phyloP scores from a whole-genome alignment of 257 asterid genomes.

The Jaltomata sinuosa region DNA sequence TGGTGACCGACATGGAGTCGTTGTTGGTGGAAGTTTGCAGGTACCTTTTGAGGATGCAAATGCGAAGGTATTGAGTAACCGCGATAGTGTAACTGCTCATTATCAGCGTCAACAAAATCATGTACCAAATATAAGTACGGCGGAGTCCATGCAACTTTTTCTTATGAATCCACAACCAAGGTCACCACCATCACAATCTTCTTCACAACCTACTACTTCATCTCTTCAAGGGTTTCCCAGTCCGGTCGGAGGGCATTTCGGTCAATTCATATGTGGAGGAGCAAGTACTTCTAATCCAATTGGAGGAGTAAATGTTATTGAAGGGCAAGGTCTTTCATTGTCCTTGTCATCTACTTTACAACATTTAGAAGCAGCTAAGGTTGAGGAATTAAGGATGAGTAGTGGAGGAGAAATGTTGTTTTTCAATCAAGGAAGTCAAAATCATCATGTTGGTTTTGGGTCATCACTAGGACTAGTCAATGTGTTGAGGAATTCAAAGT shows the following conservation, averaged over 20 bases:
- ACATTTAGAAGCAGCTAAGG: slow-evolving; percentile 60
- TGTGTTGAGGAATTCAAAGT: slow-evolving; percentile 52
- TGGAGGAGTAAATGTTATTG: slow-evolving; percentile 28
- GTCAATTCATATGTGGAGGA: slow-evolving; percentile 49
- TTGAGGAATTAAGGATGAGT: slow-evolving; percentile 55
- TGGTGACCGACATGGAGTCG: slow-evolving; percentile 36
- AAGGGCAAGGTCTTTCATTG: slow-evolving; percentile 77
- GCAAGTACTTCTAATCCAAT: slow-evolving; percentile 23
- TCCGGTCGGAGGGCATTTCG: slow-evolving; percentile 22
- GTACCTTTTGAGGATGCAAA: slow-evolving; percentile 26
- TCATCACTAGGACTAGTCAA: slow-evolving; percentile 43
- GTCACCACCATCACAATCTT: slow-evolving; percentile 58
- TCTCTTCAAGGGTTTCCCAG: slow-evolving; percentile 34
- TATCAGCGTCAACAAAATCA: slow-evolving; percentile 12
- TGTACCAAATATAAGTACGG: slow-evolving; percentile 36
- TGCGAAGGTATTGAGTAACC: background rate
- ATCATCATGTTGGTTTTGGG: slow-evolving; percentile 33
- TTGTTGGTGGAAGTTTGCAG: slow-evolving; percentile 2
- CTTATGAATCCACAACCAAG: slow-evolving; percentile 60
- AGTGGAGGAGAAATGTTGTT: slow-evolving; percentile 52
- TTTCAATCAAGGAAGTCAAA: slow-evolving; percentile 45
- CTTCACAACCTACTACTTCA: slow-evolving; percentile 32
- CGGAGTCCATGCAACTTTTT: slow-evolving; percentile 96
- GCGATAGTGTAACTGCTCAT: background rate
- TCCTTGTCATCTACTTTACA: slow-evolving; percentile 72